These are phyloP conservation scores for Rhodotorula paludigena DNA, from an alignment of 768 basidiomycete species.

Conservation along the genomic window DNA sequence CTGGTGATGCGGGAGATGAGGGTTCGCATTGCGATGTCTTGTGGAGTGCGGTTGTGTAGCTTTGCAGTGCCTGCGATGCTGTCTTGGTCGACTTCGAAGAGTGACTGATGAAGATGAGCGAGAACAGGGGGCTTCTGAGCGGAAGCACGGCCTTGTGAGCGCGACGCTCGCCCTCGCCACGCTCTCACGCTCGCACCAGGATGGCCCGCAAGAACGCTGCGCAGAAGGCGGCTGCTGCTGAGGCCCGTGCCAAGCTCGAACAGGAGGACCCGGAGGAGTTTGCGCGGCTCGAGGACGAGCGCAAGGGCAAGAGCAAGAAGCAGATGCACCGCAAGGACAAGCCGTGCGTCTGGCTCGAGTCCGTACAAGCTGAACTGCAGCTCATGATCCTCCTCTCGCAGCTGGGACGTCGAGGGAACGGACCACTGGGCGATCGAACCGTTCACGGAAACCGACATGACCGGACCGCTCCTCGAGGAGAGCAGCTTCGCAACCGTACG, in stretches of 20 bases:
- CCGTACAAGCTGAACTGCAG: too few relatives aligned
- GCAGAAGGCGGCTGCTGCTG: constrained; percentile 25
- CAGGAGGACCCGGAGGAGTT: constrained; percentile 29
- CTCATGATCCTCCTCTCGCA: neutral
- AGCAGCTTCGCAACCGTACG: constrained; percentile 83
- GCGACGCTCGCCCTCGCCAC: neutral
- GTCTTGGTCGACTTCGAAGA: too few relatives aligned
- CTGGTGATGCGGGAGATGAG: neutral
- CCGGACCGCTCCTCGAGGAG: constrained; percentile 83
- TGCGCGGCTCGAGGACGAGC: constrained; percentile 16
- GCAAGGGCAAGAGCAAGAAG: constrained; percentile 53
- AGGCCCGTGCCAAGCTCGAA: constrained; percentile 12
- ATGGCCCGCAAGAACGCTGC: constrained; percentile 40
- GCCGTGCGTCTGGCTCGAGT: constrained; percentile 65
- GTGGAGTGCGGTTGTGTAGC: neutral
- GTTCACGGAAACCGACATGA: constrained; percentile 65
- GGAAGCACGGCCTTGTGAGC: neutral
- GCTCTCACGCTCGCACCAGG: neutral
- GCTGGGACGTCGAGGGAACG: constrained; percentile 9
- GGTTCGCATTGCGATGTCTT: too few relatives aligned
- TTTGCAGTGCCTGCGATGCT: neutral
- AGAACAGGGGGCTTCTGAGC: too few relatives aligned
- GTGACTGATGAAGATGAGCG: neutral
- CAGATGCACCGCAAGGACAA: constrained; percentile 90
- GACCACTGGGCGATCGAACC: constrained; percentile 74